Evolutionary conservation across 306 rosid species (phyloP), one percentile per base, ranked within the genome.

Genomic region (Argentina anserina): DNA sequence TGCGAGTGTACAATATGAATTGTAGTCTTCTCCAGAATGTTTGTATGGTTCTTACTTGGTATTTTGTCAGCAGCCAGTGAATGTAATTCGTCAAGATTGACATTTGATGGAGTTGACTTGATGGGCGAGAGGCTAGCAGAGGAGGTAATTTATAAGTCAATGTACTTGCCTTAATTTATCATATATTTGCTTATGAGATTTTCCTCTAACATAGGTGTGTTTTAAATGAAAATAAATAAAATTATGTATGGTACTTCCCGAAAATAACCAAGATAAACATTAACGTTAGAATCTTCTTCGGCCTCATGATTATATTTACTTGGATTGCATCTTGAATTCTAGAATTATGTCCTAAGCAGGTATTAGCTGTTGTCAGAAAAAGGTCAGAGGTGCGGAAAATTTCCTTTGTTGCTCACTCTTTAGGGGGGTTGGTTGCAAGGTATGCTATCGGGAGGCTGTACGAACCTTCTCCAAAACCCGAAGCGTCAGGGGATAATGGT

Each of bases 341-440:
- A 10, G 14, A 47, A 50, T 69, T 12, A 40, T 36, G 25, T 69
- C 21, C 8, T 3, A 81, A 81, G 86, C 86, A 93, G 98, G 96
- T 93, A n/a, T 73, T 65, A 59, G 82, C 84, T 47, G 90, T 91
- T 64, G 76, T 82, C 64, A 85, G 80, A 78, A 82, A 65, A 12
- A 81, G 90, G 86, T 90, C 91, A 43, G 85, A 77, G 84, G 84
- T 90, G 81, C 87, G 21, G 72, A 91, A 91, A 80, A 91, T 94
- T 65, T 94, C 98, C 67, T 91, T 94, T 77, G 98, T 94, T 70
- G 97, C 97, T 33, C 97, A 91, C 84, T 94, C 98, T 81, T 83
- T 94, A 72, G 98, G 98, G 46, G 98, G 98, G 28, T 85, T 94
- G 87, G 87, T 91, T 55, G 92, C 98, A 72, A 86, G 98, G 81